Evolutionary conservation across 768 basidiomycete genomes (phyloP).

Genomic region (Boletus reticulatus): DNA sequence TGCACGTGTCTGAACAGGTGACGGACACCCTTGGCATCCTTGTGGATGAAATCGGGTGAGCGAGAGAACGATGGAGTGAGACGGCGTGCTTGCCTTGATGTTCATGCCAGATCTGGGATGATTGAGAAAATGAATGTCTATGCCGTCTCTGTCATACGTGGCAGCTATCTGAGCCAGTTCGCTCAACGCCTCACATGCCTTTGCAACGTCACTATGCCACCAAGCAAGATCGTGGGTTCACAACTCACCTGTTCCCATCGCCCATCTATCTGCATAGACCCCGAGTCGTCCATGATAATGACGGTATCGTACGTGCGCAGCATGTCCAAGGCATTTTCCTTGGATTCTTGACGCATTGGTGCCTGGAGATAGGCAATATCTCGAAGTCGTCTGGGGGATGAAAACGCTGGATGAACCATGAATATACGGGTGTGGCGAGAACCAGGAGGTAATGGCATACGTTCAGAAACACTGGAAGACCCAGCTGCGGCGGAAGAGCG

Average conservation of each 20-base stretch:
- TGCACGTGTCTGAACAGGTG: constrained; percentile 42
- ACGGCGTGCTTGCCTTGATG: constrained; percentile 35
- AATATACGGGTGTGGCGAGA: constrained; percentile 24
- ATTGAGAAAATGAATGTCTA: constrained; percentile 65
- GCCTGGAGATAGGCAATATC: constrained; percentile 24
- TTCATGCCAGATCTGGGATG: constrained; percentile 30
- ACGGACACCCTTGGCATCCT: constrained; percentile 40
- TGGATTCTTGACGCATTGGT: constrained; percentile 26
- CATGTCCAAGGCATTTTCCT: constrained; percentile 32
- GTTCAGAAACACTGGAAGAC: constrained; percentile 6
- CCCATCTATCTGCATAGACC: constrained; percentile 45
- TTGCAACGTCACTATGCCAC: not conserved
- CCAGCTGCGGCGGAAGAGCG: constrained; percentile 2
- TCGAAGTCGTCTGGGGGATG: constrained; percentile 14
- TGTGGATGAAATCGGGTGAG: not conserved
- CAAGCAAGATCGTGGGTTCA: not conserved
- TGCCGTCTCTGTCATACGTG: constrained; percentile 54
- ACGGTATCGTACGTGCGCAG: constrained; percentile 53
- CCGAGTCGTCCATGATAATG: constrained; percentile 60
- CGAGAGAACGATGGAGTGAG: no score
- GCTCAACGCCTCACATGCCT: constrained; percentile 31
- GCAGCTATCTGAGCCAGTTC: constrained; percentile 47
- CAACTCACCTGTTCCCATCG: constrained; percentile 49
- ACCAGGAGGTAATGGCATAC: constrained; percentile 21
- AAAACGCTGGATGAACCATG: constrained; percentile 19